Conservation (phyloP, 2,329 filamentous ascomycete genomes). For the Penicillium sp. region DNA sequence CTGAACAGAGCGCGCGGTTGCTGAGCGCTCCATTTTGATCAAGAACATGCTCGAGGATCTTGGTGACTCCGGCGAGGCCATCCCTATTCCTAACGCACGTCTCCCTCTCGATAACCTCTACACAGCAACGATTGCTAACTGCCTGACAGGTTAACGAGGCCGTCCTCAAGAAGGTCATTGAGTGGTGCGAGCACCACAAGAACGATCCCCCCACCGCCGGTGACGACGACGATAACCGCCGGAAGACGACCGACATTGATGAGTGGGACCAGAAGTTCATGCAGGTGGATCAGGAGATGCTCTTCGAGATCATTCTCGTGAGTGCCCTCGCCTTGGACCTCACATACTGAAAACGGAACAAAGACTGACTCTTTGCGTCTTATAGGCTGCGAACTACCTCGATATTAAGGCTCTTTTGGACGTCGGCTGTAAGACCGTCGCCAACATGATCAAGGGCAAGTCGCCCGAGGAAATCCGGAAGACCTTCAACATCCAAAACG, state of each 20-base stretch:
- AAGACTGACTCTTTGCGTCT: not conserved
- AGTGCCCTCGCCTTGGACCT: constrained; percentile 32
- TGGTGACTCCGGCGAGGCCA: constrained; percentile 60
- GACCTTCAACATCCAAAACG: constrained; percentile 99
- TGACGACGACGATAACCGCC: constrained; percentile 89
- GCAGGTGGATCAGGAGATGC: constrained; percentile 99
- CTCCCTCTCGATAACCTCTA: not conserved
- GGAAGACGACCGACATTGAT: constrained; percentile 98
- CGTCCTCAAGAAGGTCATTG: constrained; percentile 91
- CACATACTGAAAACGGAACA: not conserved
- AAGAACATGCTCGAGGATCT: constrained; percentile 98
- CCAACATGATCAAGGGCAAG: constrained; percentile 99
- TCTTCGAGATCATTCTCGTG: constrained; percentile 98
- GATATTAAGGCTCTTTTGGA: constrained; percentile 98
- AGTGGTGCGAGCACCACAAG: constrained; percentile 97
- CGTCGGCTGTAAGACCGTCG: constrained; percentile 98
- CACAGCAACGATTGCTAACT: not conserved
- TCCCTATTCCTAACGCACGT: constrained; percentile 67
- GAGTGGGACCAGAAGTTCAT: constrained; percentile 99
- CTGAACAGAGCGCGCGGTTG: constrained; percentile 70
- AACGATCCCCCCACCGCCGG: constrained; percentile 76
- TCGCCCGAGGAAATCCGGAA: constrained; percentile 98
- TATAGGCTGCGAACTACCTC: constrained; percentile 91
- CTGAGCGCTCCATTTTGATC: constrained; percentile 89
- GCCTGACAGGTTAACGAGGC: constrained; percentile 74